Base-by-base conservation (phyloP, 2,329 filamentous ascomycete species). In the Aspergillus chevalieri region DNA sequence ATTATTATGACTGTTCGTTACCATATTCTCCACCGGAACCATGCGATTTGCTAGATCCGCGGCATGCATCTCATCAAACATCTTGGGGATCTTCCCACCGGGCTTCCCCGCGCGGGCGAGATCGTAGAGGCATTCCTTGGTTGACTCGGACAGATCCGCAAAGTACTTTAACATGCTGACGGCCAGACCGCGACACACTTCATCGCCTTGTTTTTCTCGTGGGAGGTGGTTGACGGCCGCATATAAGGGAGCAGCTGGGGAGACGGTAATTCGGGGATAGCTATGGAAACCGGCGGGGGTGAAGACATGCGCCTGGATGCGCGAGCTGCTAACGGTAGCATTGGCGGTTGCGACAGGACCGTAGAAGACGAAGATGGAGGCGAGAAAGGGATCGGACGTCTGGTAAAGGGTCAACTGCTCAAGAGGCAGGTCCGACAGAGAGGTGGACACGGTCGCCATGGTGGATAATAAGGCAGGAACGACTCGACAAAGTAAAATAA, bases 101-200 rank as follows among this genome's bases (percentile, higher is more conserved):
- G 80, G 77, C 19, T 76, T 76, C 60, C 78, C 69, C 21, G 75
- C 69, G 53, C 75, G 76, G 48, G 75, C 72, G 47, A 77, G 70
- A 42, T 75, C 70, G 47, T 77, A 82, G 67, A 95, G 79, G 52
- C 83, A 79, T 60, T 77, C 78, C 75, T 89, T 95, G 64, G 90
- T 85, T 34, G 80, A 76, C 48, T 86, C 81, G 19, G 91, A 84
- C 47, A 98, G 78, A 71, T 97, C 92, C 53, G 82, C 80, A 66
- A 96, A 97, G 76, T 96, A 98, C 68, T 95, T 96, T 75, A 86
- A 86, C 58, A 98, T 78, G 49, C 89, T 90, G 69, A 97, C 95
- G 44, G 92, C 93, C 49, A 98, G 79, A 15, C 86, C 93, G 43
- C 93, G 85, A 71, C 87, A 94, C 56, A 95, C 79, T 70, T 97